phyloP scores from a whole-genome alignment of 2,329 filamentous ascomycete species.

The Hymenoscyphus fructigenus region DNA sequence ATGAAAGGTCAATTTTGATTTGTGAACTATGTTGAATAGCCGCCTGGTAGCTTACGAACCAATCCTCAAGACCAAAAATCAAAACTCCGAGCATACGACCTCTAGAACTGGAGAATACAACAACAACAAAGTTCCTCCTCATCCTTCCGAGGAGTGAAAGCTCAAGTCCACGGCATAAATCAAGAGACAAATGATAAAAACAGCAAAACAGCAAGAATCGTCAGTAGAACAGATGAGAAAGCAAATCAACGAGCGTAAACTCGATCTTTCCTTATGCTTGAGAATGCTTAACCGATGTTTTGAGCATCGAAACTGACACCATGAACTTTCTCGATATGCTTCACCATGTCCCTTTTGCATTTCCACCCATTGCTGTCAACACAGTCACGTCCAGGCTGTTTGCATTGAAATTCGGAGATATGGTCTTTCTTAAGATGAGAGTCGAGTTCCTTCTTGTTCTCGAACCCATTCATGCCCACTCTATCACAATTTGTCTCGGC shows the following conservation, averaged over 20 bases:
- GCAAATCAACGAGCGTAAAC: not conserved
- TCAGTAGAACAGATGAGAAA: not conserved
- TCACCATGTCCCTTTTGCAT: slow-evolving; percentile 20
- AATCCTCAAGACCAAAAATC: not conserved
- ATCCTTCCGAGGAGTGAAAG: not conserved
- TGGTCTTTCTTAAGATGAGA: slow-evolving; percentile 24
- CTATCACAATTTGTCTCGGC: slow-evolving; percentile 13
- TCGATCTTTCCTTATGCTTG: not conserved
- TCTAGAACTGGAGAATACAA: not conserved
- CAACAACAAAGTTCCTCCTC: not conserved
- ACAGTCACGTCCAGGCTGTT: slow-evolving; percentile 20
- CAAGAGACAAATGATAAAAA: not conserved
- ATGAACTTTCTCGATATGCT: slow-evolving; percentile 22
- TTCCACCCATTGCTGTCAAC: slow-evolving; percentile 23
- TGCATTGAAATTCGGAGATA: slow-evolving; percentile 20
- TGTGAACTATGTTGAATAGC: not conserved
- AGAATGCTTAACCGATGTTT: not conserved
- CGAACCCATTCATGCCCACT: slow-evolving; percentile 14
- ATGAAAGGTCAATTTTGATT: no score
- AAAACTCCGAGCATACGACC: not conserved
- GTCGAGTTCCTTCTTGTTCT: slow-evolving; percentile 13
- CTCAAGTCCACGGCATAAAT: not conserved
- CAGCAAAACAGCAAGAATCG: not conserved
- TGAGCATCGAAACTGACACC: not conserved
- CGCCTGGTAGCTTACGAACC: not conserved